A percentile compares a stretch with the other conserved stretches of the same genome.
phyloP scores from a whole-genome alignment of 2,329 filamentous ascomycete genomes.

The Trichoderma atrobrunneum region DNA sequence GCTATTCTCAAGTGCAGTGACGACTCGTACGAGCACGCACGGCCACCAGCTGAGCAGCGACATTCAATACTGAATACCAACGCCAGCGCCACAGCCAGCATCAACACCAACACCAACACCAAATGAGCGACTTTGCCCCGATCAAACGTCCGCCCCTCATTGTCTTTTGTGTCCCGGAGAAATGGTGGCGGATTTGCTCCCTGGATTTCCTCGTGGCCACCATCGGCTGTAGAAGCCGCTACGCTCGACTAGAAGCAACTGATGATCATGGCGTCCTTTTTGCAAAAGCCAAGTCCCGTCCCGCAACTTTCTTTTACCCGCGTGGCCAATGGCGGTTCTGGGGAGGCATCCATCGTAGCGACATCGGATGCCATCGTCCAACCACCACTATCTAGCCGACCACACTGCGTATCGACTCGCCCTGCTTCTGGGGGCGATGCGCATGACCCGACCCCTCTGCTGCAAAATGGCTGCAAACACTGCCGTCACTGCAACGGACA shows the following conservation, averaged over 20 bases:
- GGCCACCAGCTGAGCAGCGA: background rate
- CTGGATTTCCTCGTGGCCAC: background rate
- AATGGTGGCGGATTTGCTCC: slow-evolving; percentile 4
- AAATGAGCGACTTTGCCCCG: background rate
- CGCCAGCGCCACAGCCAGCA: background rate
- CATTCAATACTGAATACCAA: background rate
- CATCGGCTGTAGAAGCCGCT: background rate
- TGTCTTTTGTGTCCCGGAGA: background rate
- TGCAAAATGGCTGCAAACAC: background rate
- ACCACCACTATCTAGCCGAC: background rate
- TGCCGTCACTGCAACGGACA: background rate
- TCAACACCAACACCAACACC: background rate
- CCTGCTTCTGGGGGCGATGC: slow-evolving; percentile 7
- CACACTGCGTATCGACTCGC: slow-evolving; percentile 8
- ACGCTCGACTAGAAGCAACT: background rate
- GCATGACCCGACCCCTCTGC: slow-evolving; percentile 6
- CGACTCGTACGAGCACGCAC: background rate
- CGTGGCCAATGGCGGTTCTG: slow-evolving; percentile 3
- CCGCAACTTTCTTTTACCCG: slow-evolving; percentile 18
- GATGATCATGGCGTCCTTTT: slow-evolving; percentile 5
- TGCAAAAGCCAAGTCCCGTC: slow-evolving; percentile 13
- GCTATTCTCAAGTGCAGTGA: background rate
- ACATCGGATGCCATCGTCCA: slow-evolving; percentile 13
- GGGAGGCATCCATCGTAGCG: slow-evolving; percentile 1
- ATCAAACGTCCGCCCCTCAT: background rate